Evolutionary conservation across 345 rosid genomes (phyloP), one percentile per base, ranked within the genome.

Genomic region (Angophora floribunda): DNA sequence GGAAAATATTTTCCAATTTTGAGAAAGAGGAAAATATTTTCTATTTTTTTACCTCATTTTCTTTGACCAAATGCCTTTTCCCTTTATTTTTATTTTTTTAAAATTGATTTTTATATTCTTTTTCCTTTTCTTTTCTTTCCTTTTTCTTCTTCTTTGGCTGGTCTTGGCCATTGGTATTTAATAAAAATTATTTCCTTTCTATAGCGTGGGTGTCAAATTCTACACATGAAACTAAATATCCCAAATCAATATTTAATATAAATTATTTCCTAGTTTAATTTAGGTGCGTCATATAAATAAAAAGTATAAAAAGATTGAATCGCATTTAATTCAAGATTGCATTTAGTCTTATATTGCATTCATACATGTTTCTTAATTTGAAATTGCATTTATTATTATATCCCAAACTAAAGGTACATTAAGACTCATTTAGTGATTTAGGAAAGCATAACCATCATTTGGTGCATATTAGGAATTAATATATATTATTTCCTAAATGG

Each of bases 181-280:
- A n/a, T n/a, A n/a, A n/a, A n/a, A n/a, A n/a, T n/a, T n/a, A n/a
- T n/a, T n/a, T n/a, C n/a, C 4, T 53, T 21, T 7, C 21, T 55
- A 55, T 7, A 55, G 59, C 19, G 0, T 55, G 2, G 11, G 26
- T 19, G 26, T 21, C 0, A 19, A 53, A 53, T 53, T 4, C 0
- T 10, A 53, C 21, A 53, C 11, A 7, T 53, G 11, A 53, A 53
- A 53, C 59, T 53, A 53, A 53, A 53, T 8, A 53, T 53, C 59
- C 26, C 5, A 0, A 53, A 19, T 53, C 19, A 13, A 1, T 16
- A 28, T 63, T 63, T 63, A 63, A 63, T 63, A 13, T n/a, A 13
- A 13, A n/a, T 63, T 63, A 63, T 63, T 63, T 63, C 30, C 7
- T 13, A 63, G 30, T 63, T 63, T 28, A 63, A 13, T 14, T 28